Evolutionary conservation across 257 asterid genomes (phyloP).

Genomic region (Solanum chmielewskii): DNA sequence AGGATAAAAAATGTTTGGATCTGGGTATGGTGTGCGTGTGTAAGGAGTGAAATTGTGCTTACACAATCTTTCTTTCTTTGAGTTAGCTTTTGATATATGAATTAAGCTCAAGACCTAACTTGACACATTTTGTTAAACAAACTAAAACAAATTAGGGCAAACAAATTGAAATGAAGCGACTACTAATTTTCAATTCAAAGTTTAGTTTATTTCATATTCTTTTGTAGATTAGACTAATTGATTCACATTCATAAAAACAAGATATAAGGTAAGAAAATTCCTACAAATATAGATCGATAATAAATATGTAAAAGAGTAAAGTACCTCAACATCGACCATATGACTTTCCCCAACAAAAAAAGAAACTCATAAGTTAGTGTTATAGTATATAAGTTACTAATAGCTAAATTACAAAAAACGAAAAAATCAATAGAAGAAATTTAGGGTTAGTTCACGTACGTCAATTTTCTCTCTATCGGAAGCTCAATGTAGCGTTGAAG

Average conservation of each 20-base stretch:
- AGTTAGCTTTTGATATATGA: neutral
- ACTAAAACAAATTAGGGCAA: too few relatives aligned
- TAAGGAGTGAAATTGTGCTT: neutral
- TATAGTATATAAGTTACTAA: neutral
- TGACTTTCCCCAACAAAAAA: slow-evolving; percentile 17
- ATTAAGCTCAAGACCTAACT: neutral
- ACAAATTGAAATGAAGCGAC: neutral
- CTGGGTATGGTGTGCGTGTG: neutral
- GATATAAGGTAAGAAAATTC: neutral
- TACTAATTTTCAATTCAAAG: neutral
- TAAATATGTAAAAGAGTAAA: neutral
- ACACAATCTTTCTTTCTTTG: too few relatives aligned
- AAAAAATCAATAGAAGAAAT: too few relatives aligned
- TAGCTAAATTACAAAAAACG: neutral
- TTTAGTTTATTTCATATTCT: neutral
- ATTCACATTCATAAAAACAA: neutral
- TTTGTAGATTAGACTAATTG: neutral
- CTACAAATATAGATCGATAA: neutral
- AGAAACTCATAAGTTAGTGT: neutral
- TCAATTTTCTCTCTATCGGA: slow-evolving; percentile 30
- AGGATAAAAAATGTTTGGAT: neutral
- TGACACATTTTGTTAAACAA: neutral
- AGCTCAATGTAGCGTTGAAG: slow-evolving; percentile 24
- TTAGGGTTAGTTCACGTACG: slow-evolving; percentile 4
- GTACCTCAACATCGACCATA: slow-evolving; percentile 39